Evolutionary conservation across 1,284 basidiomycete genomes (phyloP), one percentile per base, ranked within the genome.

Genomic region (Sanghuangporus baumii): DNA sequence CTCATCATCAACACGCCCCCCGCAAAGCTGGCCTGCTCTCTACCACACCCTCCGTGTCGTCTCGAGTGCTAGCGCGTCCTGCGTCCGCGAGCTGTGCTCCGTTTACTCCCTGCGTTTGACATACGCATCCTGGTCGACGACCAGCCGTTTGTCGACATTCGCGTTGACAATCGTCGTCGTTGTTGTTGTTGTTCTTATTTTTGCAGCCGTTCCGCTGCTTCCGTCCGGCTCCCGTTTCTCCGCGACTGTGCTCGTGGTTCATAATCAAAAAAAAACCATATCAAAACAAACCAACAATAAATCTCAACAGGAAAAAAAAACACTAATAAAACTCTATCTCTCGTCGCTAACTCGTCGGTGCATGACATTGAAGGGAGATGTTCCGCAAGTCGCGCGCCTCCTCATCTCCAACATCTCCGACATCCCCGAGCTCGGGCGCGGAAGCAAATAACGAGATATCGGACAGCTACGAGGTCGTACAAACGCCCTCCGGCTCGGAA

Each of bases 381-480:
- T 60, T 60, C 37, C 59, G 59, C 36, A 60, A 55, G 38, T 43
- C 59, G 6, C 50, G 59, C 38, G 38, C 50, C 12, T 55, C 59
- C n/a, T 60, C 59, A 36, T 40, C 59, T n/a, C 59, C 59, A 8
- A 60, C 59, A 11, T 48, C 57, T 7, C 57, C 57, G 20, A 50
- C 41, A 16, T 55, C 59, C 52, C 59, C 59, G 23, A 60, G 59
- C 48, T 43, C 59, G n/a, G 59, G 40, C 11, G 11, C 37, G 14
- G 41, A 60, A 16, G 59, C 20, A 8, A 37, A 51, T 41, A 54
- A 54, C 23, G 61, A 52, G 23, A 62, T 62, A 36, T 62, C 61
- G 7, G 61, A 62, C 38, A 46, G 54, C 18, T 62, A 62, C 38
- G 61, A 62, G 26, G 61, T 62, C 9, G 61, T 62, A 16, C 37